Base-by-base conservation (phyloP, 768 basidiomycete species). In the Leucocoprinus birnbaumii region DNA sequence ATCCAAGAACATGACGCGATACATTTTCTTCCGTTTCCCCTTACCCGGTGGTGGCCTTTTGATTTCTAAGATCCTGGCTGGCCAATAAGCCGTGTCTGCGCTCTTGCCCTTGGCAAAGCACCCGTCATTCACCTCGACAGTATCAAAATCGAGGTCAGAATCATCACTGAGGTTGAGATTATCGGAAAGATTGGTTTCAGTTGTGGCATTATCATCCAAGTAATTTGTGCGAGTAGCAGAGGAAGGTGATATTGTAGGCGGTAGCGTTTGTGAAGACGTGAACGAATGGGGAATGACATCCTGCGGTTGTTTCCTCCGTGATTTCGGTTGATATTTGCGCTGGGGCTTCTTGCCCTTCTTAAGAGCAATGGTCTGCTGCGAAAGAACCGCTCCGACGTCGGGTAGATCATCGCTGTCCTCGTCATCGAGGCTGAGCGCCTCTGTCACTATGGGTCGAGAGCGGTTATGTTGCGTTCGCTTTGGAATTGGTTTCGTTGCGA, bases 1-100 rank as follows among this genome's bases (percentile, higher is more conserved):
- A 54, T 89, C 88, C 58, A 89, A 70, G 68, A 80, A 91, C n/a
- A 71, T 66, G 5, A 88, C 70, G 21, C 58, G 63, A 64, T 89
- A 92, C 47, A 66, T 62, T 18, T 40, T 43, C 53, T 76, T 74
- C 37, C 67, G 63, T n/a, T 68, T 69, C 45, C 61, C 51, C 22
- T 42, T 55, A 13, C 83, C 76, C 11, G 75, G 72, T 21, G 80
- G 53, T 60, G 84, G 88, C 7, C 26, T 31, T 22, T 55, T 35
- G 40, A 48, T 40, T 0, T 61, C 70, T 9, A 84, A 61, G 38
- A 91, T 68, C 63, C 71, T 72, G 1, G 85, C 89, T 2, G 89
- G 87, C 89, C 89, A 92, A 61, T 84, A 85, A 14, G 65, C 60
- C 3, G 61, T 58, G 5, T 65, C 64, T n/a, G 60, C 62, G 19